Base-by-base conservation (phyloP, 495 filamentous ascomycete species). In the Annulohypoxylon maeteangense region DNA sequence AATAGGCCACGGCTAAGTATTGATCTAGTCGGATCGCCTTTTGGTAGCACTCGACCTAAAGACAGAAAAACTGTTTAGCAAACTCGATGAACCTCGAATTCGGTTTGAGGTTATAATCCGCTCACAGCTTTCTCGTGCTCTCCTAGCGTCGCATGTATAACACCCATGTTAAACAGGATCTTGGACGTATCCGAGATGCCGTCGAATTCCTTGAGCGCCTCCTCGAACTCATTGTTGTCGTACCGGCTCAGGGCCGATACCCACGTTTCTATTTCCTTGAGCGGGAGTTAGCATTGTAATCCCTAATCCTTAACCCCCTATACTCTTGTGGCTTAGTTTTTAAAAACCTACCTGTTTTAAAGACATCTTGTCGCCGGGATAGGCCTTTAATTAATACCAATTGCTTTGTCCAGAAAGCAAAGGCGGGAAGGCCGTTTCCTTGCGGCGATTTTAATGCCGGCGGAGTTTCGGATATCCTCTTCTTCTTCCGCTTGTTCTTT, bases 181-280 rank as follows among this genome's bases (percentile, higher is more conserved):
- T 97, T 98, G 55, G 96, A 98, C 2, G 95, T 99, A 78, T 98
- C 96, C 59, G 93, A 85, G 74, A 98, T 97, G 61, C 83, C 85
- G 56, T 92, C 91, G 76, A 99, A 99, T 61, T 89, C 85, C 72
- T 87, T 87, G 63, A 98, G 79, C 4, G 96, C 87, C 67, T 92
- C 88, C 68, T 97, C 95, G 80, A 96, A 98, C 74, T 98, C 93
- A 82, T 97, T 95, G 78, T 93, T 92, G 81, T 99, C 95, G 82
- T 98, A 99, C 75, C 91, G 90, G 61, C 86, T 90, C 25, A 98
- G 88, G 74, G 95, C 95, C 78, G 90, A 86, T 66, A 98, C 96
- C 95, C 95, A 99, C 34, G 92, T 95, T 84, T 98, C 94, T 81
- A 99, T 98, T 91, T 98, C 96, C 94, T 99, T 27, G 38, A 79